A percentile compares a stretch with the other conserved stretches of the same genome.
Evolutionary conservation across 495 filamentous ascomycete species (phyloP).

Genomic region (Gamarada debralockiae): DNA sequence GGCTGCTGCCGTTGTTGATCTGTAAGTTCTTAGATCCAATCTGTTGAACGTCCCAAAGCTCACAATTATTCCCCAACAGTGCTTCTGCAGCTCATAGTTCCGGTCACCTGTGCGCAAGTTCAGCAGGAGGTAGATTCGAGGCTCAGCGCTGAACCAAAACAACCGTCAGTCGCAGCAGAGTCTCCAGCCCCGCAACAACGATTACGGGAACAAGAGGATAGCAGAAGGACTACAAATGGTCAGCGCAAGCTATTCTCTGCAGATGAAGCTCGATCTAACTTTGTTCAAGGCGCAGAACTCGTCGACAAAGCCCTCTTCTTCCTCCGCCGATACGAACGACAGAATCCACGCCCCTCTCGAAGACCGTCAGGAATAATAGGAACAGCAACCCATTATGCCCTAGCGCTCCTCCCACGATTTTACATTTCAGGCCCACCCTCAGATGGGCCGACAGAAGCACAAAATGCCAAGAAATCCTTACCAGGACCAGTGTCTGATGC

Average conservation of each 20-base stretch:
- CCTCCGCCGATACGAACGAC: slow-evolving; percentile 21
- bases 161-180: slow-evolving; percentile 15
- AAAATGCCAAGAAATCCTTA: slow-evolving; percentile 12
- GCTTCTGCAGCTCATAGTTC: slow-evolving; percentile 15
- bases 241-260: neutral
- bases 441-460: neutral
- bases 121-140: slow-evolving; percentile 7
- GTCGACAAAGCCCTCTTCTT: slow-evolving; percentile 24
- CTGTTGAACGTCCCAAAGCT: slow-evolving; percentile 1
- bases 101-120: slow-evolving; percentile 13
- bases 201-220: slow-evolving; percentile 13
- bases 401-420: slow-evolving; percentile 20
- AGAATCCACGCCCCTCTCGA: slow-evolving; percentile 17
- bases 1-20: slow-evolving; percentile 21
- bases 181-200: slow-evolving; percentile 15
- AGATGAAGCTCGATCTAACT: slow-evolving; percentile 3
- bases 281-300: slow-evolving; percentile 18
- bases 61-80: slow-evolving; percentile 7
- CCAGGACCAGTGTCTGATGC: slow-evolving; percentile 49
- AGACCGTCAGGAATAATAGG: slow-evolving; percentile 21
- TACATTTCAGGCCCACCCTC: slow-evolving; percentile 16
- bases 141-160: slow-evolving; percentile 12
- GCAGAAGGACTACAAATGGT: slow-evolving; percentile 17
- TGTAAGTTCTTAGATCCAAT: slow-evolving; percentile 15
- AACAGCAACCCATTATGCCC: slow-evolving; percentile 13